phyloP scores from a whole-genome alignment of 306 rosid species.

The Rosa rugosa region DNA sequence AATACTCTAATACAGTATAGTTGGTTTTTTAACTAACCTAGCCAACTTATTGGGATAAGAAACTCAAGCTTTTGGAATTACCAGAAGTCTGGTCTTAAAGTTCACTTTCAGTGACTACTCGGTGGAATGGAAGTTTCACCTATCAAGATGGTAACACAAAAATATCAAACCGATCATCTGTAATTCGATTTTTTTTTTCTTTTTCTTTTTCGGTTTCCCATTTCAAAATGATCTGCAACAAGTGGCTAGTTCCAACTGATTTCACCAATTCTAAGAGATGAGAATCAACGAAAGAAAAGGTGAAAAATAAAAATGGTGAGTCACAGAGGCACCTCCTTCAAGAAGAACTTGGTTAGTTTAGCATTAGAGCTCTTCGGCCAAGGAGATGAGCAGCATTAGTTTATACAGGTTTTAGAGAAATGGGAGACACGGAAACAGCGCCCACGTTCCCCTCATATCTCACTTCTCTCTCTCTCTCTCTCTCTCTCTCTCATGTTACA shows the following conservation, averaged over 20 bases:
- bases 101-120: conserved; percentile 1
- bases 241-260: conserved; percentile 37
- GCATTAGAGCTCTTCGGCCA: conserved; percentile 87
- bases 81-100: conserved; percentile 16
- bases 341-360: conserved; percentile 58
- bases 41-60: conserved; percentile 14
- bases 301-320: background rate
- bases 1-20: background rate
- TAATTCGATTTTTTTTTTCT: background rate
- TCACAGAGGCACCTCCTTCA: conserved; percentile 54
- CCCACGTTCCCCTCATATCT: conserved; percentile 91
- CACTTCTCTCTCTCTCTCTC: conserved; percentile 40
- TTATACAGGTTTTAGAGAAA: conserved; percentile 40
- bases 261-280: conserved; percentile 42
- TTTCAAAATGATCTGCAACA: conserved; percentile 43
- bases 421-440: conserved; percentile 98
- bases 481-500: conserved; percentile 32
- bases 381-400: conserved; percentile 62
- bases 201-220: background rate
- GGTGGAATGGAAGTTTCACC: conserved; percentile 4
- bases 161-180: background rate
- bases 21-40: conserved; percentile 24
- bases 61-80: conserved; percentile 2
- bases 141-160: background rate
- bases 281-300: conserved; percentile 37